Conservation (phyloP, 1,139 yeast species). For the Ogataea hybrid region DNA sequence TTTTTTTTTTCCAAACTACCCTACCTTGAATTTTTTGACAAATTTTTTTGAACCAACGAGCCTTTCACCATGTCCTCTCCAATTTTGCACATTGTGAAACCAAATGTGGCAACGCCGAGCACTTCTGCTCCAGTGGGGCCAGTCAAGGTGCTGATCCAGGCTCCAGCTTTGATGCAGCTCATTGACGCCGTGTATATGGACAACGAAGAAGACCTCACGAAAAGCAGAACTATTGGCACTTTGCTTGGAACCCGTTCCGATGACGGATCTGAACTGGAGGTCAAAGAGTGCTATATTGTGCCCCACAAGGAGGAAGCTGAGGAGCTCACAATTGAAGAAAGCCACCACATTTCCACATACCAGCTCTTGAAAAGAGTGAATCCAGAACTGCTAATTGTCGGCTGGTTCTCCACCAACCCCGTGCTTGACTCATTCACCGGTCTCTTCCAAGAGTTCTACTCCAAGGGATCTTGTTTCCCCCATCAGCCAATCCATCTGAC, state of each 20-base stretch:
- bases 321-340: constrained; percentile 69
- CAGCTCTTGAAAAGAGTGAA: constrained; percentile 76
- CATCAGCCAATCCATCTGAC: constrained; percentile 81
- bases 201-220: constrained; percentile 34
- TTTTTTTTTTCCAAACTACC: constrained; percentile 6
- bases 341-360: constrained; percentile 67
- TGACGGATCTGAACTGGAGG: constrained; percentile 77
- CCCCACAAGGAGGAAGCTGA: constrained; percentile 82
- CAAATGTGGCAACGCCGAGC: constrained; percentile 54
- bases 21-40: constrained; percentile 7
- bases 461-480: constrained; percentile 68
- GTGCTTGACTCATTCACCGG: constrained; percentile 73
- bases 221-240: constrained; percentile 76
- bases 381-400: constrained; percentile 77
- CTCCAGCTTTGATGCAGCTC: constrained; percentile 74
- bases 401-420: constrained; percentile 80
- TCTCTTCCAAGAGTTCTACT: constrained; percentile 82
- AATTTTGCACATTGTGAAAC: constrained; percentile 59
- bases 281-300: constrained; percentile 77
- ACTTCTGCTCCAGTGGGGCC: constrained; percentile 45
- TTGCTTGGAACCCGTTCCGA: constrained; percentile 80
- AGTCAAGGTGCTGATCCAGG: constrained; percentile 54
- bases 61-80: constrained; percentile 26
- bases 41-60: constrained; percentile 4
- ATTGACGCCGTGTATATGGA: constrained; percentile 54